A percentile compares a stretch with the other conserved stretches of the same genome.
Evolutionary conservation across 2,329 filamentous ascomycete genomes (phyloP).

Genomic region (Sporothrix dimorphospora): DNA sequence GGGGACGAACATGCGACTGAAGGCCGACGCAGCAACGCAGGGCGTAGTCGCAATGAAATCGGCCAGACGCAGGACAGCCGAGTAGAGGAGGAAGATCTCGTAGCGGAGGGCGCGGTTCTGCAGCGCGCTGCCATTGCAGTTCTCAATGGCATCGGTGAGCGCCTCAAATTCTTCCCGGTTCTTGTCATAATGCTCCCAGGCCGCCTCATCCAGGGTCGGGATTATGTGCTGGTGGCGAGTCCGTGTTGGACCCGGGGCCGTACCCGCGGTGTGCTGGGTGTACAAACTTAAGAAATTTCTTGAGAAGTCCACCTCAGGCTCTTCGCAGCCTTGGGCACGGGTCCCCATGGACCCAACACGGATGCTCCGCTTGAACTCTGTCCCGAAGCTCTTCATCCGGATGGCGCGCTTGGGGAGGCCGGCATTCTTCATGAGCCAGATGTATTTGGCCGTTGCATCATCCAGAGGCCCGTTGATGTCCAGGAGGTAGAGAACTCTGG

Average conservation of each 20-base stretch:
- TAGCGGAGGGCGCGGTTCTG: conserved; percentile 37
- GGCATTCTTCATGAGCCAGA: conserved; percentile 42
- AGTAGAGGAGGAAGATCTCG: conserved; percentile 43
- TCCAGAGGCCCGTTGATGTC: conserved; percentile 54
- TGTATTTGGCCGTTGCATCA: conserved; percentile 50
- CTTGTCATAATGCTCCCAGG: conserved; percentile 47
- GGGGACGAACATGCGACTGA: conserved; percentile 65
- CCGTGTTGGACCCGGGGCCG: conserved; percentile 34
- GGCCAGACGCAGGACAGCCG: conserved; percentile 43
- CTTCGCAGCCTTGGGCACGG: background rate
- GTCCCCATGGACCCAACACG: background rate
- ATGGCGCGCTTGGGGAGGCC: conserved; percentile 39
- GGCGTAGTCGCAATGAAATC: conserved; percentile 54
- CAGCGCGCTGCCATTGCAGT: conserved; percentile 37
- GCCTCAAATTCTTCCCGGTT: conserved; percentile 41
- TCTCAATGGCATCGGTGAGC: conserved; percentile 45
- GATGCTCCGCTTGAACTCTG: conserved; percentile 31
- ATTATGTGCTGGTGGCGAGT: conserved; percentile 33
- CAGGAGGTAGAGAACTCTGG: conserved; percentile 50
- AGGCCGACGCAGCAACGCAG: conserved; percentile 46
- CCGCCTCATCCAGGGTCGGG: conserved; percentile 49
- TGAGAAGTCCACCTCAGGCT: conserved; percentile 34
- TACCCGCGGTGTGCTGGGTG: background rate
- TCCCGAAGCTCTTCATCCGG: conserved; percentile 34
- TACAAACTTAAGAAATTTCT: conserved; percentile 46